A percentile compares a stretch with the other conserved stretches of the same genome.
Evolutionary conservation across 2,329 filamentous ascomycete genomes (phyloP).

Genomic region (Hymenoscyphus infarciens): DNA sequence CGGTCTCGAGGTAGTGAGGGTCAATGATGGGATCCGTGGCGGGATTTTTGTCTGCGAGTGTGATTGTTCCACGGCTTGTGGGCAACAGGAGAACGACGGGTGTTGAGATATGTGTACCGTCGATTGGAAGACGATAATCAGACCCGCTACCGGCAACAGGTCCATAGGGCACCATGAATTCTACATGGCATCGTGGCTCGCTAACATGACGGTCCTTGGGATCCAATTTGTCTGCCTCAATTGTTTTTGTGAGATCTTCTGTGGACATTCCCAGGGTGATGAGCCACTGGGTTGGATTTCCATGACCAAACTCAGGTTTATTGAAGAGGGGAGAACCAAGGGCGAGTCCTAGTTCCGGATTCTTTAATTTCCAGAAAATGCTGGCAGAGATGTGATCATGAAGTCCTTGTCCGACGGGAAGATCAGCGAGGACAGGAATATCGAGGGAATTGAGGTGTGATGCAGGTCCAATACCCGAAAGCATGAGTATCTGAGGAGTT

Average conservation of each 20-base stretch:
- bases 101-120: slow-evolving; percentile 3
- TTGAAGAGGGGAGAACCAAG: neutral
- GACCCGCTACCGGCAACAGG: neutral
- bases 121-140: neutral
- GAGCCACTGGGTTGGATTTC: neutral
- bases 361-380: neutral
- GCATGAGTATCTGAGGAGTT: slow-evolving; percentile 44
- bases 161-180: neutral
- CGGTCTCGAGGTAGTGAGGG: slow-evolving; percentile 54
- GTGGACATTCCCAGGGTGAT: neutral
- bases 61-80: slow-evolving; percentile 49
- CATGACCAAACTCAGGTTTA: neutral
- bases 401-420: slow-evolving; percentile 59
- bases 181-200: neutral
- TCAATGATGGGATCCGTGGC: slow-evolving; percentile 58
- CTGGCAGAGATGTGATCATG: slow-evolving; percentile 49
- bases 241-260: neutral
- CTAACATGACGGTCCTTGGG: neutral
- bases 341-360: neutral
- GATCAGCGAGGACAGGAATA: slow-evolving; percentile 51
- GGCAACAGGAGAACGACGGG: neutral
- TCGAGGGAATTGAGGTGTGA: slow-evolving; percentile 38
- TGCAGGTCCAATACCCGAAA: slow-evolving; percentile 41
- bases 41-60: slow-evolving; percentile 56
- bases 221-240: neutral